A percentile compares a stretch with the other conserved stretches of the same genome.
Conservation (phyloP, 2,329 filamentous ascomycete genomes). For the Penicillium fuscoglaucum region DNA sequence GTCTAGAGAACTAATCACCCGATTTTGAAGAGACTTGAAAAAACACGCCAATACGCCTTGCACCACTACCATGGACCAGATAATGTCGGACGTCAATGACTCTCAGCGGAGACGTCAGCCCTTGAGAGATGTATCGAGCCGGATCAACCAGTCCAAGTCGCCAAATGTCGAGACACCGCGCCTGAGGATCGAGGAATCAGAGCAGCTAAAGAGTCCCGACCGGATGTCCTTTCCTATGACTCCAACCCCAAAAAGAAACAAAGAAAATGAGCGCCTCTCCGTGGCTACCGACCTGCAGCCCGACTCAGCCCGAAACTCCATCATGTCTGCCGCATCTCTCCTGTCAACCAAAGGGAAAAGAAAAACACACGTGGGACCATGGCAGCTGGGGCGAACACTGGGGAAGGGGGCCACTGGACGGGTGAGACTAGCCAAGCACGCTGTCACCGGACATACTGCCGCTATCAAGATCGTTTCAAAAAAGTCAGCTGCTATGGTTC, state of each 20-base stretch:
- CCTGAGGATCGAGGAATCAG: conserved; percentile 16
- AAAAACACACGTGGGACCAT: conserved; percentile 83
- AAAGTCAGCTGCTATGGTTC: conserved; percentile 72
- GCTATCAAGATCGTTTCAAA: conserved; percentile 96
- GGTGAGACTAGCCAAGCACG: conserved; percentile 82
- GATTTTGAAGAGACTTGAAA: not conserved
- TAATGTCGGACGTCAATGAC: conserved; percentile 21
- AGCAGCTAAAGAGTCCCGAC: conserved; percentile 25
- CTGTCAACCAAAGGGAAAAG: conserved; percentile 55
- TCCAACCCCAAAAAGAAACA: conserved; percentile 28
- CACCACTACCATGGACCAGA: conserved; percentile 12
- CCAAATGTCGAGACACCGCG: conserved; percentile 19
- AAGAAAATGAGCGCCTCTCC: conserved; percentile 56
- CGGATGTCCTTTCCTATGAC: conserved; percentile 31
- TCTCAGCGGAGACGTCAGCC: conserved; percentile 23
- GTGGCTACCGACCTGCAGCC: conserved; percentile 51
- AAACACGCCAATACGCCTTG: not conserved
- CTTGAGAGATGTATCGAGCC: conserved; percentile 22
- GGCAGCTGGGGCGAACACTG: conserved; percentile 85
- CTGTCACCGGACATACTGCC: conserved; percentile 72
- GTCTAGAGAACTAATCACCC: not conserved
- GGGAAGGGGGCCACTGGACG: conserved; percentile 87
- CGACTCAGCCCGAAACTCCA: conserved; percentile 53
- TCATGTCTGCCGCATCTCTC: conserved; percentile 58
- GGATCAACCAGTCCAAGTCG: conserved; percentile 21